phyloP scores from a whole-genome alignment of 805 yeast genomes.

The Kluyveromyces dobzhanskii region DNA sequence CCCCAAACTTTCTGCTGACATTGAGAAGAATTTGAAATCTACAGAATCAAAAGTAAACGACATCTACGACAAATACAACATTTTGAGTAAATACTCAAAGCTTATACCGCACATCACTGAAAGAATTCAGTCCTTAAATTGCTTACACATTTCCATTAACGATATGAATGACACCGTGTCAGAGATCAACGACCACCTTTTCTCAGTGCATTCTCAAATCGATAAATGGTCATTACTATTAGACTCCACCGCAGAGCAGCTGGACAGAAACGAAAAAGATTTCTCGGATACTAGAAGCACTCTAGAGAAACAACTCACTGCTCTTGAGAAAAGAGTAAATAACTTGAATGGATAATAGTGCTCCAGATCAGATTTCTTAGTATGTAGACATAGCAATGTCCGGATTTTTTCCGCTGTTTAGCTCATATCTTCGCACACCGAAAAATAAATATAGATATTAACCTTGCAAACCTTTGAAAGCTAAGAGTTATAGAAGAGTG shows the following conservation, averaged over 20 bases:
- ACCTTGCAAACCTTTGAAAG: too few species aligned
- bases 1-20: constrained; percentile 6
- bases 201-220: constrained; percentile 17
- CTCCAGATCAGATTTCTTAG: too few species aligned
- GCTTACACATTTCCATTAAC: constrained; percentile 15
- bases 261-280: constrained; percentile 10
- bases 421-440: too few species aligned
- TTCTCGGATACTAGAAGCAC: constrained; percentile 9
- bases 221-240: constrained; percentile 23
- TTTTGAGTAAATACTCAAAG: constrained; percentile 12
- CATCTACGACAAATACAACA: constrained; percentile 15
- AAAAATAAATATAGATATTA: too few species aligned
- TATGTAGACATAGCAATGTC: too few species aligned
- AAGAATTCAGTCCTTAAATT: constrained; percentile 21
- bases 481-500: too few species aligned
- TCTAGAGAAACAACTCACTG: neutral
- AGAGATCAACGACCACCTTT: constrained; percentile 13
- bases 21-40: constrained; percentile 12
- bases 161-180: constrained; percentile 14
- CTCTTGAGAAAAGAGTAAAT: neutral
- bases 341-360: neutral
- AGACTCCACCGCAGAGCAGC: constrained; percentile 10
- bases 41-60: constrained; percentile 21
- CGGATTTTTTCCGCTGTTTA: too few species aligned
- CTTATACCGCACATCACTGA: constrained; percentile 22